Conservation (phyloP, 306 rosid genomes). For the Fragaria ananassa region DNA sequence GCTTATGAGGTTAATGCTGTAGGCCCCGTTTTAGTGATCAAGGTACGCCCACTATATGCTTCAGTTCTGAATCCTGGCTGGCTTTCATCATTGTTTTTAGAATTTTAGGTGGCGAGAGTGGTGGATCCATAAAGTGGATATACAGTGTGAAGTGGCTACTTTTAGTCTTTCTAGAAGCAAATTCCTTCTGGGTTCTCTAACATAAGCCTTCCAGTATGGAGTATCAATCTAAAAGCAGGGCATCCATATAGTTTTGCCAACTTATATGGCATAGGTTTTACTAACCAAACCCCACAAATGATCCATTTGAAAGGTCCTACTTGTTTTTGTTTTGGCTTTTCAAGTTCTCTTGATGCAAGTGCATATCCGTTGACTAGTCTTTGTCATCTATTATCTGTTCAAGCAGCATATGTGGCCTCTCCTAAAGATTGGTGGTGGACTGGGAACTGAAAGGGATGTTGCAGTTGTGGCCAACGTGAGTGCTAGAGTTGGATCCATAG, state of each 20-base stretch:
- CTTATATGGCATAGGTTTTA: not conserved
- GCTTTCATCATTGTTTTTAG: not conserved
- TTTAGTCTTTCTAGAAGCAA: not conserved
- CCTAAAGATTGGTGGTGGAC: slow-evolving; percentile 64
- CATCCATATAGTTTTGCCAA: not conserved
- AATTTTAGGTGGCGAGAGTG: not conserved
- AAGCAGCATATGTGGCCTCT: slow-evolving; percentile 97
- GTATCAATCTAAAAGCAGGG: not conserved
- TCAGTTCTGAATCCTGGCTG: slow-evolving; percentile 1
- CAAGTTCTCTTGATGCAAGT: not conserved
- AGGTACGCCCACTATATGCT: slow-evolving; percentile 48
- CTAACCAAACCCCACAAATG: not conserved
- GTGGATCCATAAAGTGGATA: not conserved
- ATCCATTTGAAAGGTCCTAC: not conserved
- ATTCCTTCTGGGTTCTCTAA: not conserved
- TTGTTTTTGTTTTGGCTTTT: not conserved
- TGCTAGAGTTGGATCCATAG: slow-evolving; percentile 93
- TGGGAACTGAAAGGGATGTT: slow-evolving; percentile 54
- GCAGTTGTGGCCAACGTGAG: slow-evolving; percentile 90
- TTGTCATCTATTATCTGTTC: slow-evolving; percentile 12
- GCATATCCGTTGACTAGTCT: not conserved
- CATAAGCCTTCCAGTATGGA: not conserved
- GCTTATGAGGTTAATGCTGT: slow-evolving; percentile 87
- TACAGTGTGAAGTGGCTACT: not conserved
- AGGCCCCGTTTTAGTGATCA: slow-evolving; percentile 86